Base-by-base conservation (phyloP, 176 grass and related monocot genomes). In the bread wheat (Triticum aestivum) region DNA sequence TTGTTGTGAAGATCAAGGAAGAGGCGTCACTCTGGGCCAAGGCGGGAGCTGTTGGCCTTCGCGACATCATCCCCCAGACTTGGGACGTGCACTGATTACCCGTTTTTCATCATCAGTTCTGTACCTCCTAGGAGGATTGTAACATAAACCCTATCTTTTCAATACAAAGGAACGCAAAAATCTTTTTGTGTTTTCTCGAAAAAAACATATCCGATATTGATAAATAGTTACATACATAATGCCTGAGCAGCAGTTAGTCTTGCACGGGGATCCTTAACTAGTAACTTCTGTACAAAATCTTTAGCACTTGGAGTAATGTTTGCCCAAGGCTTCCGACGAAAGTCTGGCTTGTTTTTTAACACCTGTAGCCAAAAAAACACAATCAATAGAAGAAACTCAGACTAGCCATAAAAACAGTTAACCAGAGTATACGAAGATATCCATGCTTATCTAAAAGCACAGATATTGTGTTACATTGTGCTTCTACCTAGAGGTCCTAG, bases 191-290 rank as follows among this genome's bases (percentile, higher is more conserved):
- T 41, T 41, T 41, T 41, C 38, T 41, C 2, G 38, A 41, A 41
- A 41, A 41, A 41, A 42, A 37, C 44, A 79, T 73, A 26, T 69
- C 61, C 18, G 5, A 41, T 54, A n/a, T 77, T 83, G 32, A 45
- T 14, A 65, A 84, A 90, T 92, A 92, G 65, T 79, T 52, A 79
- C 91, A 90, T 98, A 98, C 96, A 98, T 83, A 98, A 90, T 39
- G 96, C 96, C 73, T 98, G 96, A 82, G 96, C 96, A 87, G 93
- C 93, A 78, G 93, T 98, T 83, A 98, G 58, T 93, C 96, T 98
- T 81, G 91, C 88, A 65, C 89, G 91, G 77, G 96, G 93, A 91
- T 98, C 93, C 89, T 98, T 98, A 78, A 98, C 91, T 72, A 98
- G 86, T 89, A 98, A 91, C 84, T 94, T 98, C 23, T 95, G 90